Evolutionary conservation across 306 rosid species (phyloP).

Genomic region (Vigna nakashimae): DNA sequence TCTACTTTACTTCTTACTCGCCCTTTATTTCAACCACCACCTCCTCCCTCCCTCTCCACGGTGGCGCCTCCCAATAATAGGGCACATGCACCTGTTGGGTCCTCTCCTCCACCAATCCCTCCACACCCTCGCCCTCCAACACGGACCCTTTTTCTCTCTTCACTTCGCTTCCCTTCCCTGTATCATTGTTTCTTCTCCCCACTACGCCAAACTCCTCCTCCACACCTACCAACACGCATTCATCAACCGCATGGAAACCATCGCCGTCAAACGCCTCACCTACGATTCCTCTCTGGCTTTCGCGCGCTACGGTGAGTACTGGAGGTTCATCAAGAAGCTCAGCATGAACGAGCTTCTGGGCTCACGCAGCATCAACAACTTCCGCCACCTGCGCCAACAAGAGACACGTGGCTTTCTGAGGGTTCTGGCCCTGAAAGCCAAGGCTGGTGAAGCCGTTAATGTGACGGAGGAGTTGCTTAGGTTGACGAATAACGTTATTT

Average conservation of each 20-base stretch:
- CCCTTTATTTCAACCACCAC: neutral
- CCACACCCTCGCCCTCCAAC: slow-evolving; percentile 41
- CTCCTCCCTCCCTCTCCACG: slow-evolving; percentile 47
- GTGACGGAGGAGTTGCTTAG: slow-evolving; percentile 39
- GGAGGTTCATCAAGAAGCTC: slow-evolving; percentile 49
- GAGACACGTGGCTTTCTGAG: slow-evolving; percentile 27
- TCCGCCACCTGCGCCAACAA: slow-evolving; percentile 21
- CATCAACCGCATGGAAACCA: neutral
- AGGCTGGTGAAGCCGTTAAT: slow-evolving; percentile 30
- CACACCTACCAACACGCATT: slow-evolving; percentile 46
- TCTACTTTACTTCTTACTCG: neutral
- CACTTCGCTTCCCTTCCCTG: slow-evolving; percentile 47
- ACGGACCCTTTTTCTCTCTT: slow-evolving; percentile 50
- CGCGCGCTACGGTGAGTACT: slow-evolving; percentile 47
- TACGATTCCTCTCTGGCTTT: slow-evolving; percentile 46
- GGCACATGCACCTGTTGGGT: slow-evolving; percentile 44
- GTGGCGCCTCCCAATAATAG: slow-evolving; percentile 34
- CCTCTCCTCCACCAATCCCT: slow-evolving; percentile 49
- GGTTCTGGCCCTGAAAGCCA: slow-evolving; percentile 21
- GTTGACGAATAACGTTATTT: slow-evolving; percentile 42
- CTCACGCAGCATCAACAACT: slow-evolving; percentile 5
- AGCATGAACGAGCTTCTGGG: slow-evolving; percentile 43
- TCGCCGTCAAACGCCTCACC: slow-evolving; percentile 39
- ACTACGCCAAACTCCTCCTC: slow-evolving; percentile 42
- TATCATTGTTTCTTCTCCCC: slow-evolving; percentile 39